A percentile compares a stretch with the other conserved stretches of the same genome.
Evolutionary conservation across 192 early-diverging fungal species (phyloP).

Genomic region (Coemansia sp.): DNA sequence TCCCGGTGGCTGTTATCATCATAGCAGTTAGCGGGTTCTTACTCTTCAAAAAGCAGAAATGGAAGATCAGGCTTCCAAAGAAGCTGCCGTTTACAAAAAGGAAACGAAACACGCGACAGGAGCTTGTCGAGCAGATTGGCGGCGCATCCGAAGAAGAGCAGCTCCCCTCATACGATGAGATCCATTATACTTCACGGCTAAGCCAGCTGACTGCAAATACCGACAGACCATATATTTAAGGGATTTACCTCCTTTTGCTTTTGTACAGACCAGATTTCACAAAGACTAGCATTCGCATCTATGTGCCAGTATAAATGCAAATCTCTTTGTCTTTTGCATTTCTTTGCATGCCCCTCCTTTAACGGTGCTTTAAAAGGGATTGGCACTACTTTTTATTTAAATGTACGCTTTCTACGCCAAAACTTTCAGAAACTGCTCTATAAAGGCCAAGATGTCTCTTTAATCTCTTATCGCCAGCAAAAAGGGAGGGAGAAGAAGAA

Average conservation of each 20-base stretch:
- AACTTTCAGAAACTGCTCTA: no score
- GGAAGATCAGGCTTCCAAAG: not conserved
- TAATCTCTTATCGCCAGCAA: no score
- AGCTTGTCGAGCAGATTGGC: constrained; percentile 22
- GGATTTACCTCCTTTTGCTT: no score
- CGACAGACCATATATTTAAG: not conserved
- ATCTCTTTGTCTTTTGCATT: not conserved
- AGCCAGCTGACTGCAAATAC: not conserved
- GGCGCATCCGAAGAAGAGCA: constrained; percentile 13
- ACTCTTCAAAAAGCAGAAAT: constrained; percentile 5
- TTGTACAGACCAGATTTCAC: no score
- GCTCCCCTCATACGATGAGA: constrained; percentile 20
- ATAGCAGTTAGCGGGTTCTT: constrained; percentile 15
- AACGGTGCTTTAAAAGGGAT: no score
- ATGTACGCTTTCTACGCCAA: no score
- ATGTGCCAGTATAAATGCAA: not conserved
- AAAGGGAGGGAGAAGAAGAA: no score
- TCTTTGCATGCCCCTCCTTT: no score
- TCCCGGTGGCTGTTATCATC: constrained; percentile 12
- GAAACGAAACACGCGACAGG: not conserved
- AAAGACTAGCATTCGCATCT: no score
- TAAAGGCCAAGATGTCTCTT: no score
- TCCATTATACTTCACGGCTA: not conserved
- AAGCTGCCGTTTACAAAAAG: not conserved
- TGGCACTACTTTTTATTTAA: no score